Base-by-base conservation (phyloP, 441 rosid genomes). In the Bocquillonia castaneifolia region DNA sequence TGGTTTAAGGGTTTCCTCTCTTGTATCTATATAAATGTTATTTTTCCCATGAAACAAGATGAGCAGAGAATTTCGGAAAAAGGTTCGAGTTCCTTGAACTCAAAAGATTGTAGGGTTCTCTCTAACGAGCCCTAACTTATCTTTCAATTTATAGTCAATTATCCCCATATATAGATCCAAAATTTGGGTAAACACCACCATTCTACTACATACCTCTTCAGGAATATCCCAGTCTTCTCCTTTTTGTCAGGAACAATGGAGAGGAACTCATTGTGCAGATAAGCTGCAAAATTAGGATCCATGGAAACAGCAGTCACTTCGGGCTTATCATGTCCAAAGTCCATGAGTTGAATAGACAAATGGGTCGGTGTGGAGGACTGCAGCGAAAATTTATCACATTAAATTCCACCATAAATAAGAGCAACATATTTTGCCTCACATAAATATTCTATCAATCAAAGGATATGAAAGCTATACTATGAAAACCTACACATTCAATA, bases 311-410 rank as follows among this genome's bases (percentile, higher is more conserved):
- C 87, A 60, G 95, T 84, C 57, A 88, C 90, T 82, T 92, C 99
- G 52, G 97, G 97, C 82, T 95, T 95, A 74, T 88, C 95, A 61
- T 81, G 96, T 67, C 88, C 87, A 32, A 79, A 81, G 79, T 90
- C 96, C 92, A 95, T 86, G 64, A 92, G 91, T 86, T 89, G 97
- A 72, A 92, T 77, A 48, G 91, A 86, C 76, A 95, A 80, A 66
- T 55, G 76, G 12, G 85, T 76, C 53, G 91, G 90, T 26, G 77
- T 34, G 0, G 89, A 78, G 65, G 81, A 80, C 89, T 92, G 89
- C 88, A 90, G 37, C 40, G 61, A 44, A 65, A 55, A 77, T 15
- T 37, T 67, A 63, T 17, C 13, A 36, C 26, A 28, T 67, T 45
- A 28, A 37, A 25, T 64, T 28, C 50, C 55, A 48, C 45, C 42